Evolutionary conservation across 148 eudicot genomes (phyloP).

Genomic region (Oxyria digyna): DNA sequence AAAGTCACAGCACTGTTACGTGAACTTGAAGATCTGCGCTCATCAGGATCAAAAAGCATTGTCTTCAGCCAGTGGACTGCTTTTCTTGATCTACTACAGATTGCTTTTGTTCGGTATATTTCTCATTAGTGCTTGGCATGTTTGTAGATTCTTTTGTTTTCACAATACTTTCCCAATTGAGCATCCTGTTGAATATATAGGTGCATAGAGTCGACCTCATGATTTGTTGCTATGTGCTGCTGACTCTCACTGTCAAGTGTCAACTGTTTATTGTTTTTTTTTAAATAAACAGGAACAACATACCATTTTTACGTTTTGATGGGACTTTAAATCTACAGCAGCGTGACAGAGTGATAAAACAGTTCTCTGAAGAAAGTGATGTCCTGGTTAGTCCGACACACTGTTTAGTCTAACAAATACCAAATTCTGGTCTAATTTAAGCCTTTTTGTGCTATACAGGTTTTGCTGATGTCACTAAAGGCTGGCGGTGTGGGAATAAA

Average conservation of each 20-base stretch:
- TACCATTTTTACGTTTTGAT: conserved; percentile 85
- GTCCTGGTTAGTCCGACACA: conserved; percentile 40
- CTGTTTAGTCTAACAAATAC: not conserved
- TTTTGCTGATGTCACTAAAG: conserved; percentile 85
- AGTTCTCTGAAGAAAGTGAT: conserved; percentile 76
- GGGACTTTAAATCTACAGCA: conserved; percentile 86
- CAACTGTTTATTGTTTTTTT: not conserved
- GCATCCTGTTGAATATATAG: not conserved
- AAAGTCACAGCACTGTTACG: conserved; percentile 63
- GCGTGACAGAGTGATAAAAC: conserved; percentile 85
- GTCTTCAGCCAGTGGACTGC: conserved; percentile 99
- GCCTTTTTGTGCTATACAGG: conserved; percentile 24
- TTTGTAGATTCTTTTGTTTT: not conserved
- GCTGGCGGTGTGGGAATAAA: conserved; percentile 99
- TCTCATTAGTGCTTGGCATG: not conserved
- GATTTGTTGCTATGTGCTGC: not conserved
- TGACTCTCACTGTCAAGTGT: not conserved
- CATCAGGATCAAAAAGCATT: conserved; percentile 77
- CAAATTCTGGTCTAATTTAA: not conserved
- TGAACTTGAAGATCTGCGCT: conserved; percentile 60
- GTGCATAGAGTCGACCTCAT: not conserved
- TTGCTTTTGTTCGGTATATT: conserved; percentile 73
- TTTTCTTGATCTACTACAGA: conserved; percentile 82
- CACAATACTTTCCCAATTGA: not conserved
- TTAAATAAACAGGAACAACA: conserved; percentile 59